Evolutionary conservation across 2,329 filamentous ascomycete species (phyloP).

Genomic region (Beauveria sp.): DNA sequence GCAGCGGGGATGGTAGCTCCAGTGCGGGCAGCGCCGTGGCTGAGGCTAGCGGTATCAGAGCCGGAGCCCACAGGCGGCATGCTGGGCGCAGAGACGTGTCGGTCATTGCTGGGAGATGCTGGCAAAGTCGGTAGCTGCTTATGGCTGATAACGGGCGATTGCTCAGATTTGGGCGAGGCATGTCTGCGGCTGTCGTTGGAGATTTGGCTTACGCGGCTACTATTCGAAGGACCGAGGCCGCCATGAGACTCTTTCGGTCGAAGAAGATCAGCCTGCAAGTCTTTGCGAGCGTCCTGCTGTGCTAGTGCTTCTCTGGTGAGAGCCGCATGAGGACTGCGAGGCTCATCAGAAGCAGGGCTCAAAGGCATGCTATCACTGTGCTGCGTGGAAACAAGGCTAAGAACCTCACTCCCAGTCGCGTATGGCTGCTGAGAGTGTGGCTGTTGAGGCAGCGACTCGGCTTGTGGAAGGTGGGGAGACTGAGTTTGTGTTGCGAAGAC

Average conservation of each 20-base stretch:
- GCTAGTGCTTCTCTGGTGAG: not conserved
- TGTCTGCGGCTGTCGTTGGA: conserved; percentile 4
- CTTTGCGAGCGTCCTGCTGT: not conserved
- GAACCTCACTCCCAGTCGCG: not conserved
- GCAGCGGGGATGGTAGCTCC: not conserved
- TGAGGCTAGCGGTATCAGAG: not conserved
- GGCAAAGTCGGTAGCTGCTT: not conserved
- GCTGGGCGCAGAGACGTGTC: not conserved
- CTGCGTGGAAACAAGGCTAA: not conserved
- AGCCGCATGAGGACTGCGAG: not conserved
- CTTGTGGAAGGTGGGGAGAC: not conserved
- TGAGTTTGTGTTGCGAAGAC: not conserved
- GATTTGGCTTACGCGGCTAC: conserved; percentile 6
- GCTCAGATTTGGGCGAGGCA: not conserved
- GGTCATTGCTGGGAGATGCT: not conserved
- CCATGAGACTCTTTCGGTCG: not conserved
- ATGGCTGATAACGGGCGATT: not conserved
- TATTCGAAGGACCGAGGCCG: not conserved
- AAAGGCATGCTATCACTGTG: not conserved
- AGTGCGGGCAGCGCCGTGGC: not conserved
- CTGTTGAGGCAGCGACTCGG: not conserved
- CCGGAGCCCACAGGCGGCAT: not conserved
- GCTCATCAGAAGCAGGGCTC: not conserved
- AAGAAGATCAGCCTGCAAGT: not conserved
- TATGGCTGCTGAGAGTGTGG: not conserved